Conservation (phyloP, 164 flowering plant genomes). For the Vitis riparia region DNA sequence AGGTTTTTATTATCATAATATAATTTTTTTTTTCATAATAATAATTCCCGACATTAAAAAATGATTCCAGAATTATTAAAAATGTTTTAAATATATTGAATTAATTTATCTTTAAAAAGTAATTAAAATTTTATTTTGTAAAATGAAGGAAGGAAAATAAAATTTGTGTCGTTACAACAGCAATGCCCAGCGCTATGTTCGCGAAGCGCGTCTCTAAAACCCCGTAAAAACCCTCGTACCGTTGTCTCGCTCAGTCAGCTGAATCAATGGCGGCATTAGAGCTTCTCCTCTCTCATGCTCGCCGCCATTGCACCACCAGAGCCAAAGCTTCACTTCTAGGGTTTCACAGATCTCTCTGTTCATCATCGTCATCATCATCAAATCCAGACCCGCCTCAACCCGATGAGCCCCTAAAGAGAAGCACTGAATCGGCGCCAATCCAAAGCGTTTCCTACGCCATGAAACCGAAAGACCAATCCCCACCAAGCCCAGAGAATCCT, state of each 20-base stretch:
- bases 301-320: conserved; percentile 32
- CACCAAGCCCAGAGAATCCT: conserved; percentile 17
- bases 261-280: conserved; percentile 39
- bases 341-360: conserved; percentile 24
- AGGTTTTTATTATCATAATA: too few species aligned
- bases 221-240: neutral
- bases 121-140: too few species aligned
- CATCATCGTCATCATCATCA: conserved; percentile 25
- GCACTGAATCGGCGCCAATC: conserved; percentile 25
- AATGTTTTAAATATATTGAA: too few species aligned
- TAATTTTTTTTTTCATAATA: too few species aligned
- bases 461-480: conserved; percentile 40
- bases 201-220: neutral
- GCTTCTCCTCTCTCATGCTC: conserved; percentile 41
- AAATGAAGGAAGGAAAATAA: too few species aligned
- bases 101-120: neutral
- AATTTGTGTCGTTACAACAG: too few species aligned
- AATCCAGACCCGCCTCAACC: conserved; percentile 8
- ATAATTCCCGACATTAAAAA: too few species aligned
- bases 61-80: too few species aligned
- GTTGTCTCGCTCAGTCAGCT: neutral
- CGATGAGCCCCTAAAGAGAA: conserved; percentile 2
- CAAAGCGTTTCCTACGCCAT: conserved; percentile 61
- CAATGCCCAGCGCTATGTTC: too few species aligned
- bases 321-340: conserved; percentile 14